These are phyloP conservation scores for Hypoxylon cercidicola DNA, from an alignment of 495 filamentous ascomycete genomes.

Conservation along the genomic window DNA sequence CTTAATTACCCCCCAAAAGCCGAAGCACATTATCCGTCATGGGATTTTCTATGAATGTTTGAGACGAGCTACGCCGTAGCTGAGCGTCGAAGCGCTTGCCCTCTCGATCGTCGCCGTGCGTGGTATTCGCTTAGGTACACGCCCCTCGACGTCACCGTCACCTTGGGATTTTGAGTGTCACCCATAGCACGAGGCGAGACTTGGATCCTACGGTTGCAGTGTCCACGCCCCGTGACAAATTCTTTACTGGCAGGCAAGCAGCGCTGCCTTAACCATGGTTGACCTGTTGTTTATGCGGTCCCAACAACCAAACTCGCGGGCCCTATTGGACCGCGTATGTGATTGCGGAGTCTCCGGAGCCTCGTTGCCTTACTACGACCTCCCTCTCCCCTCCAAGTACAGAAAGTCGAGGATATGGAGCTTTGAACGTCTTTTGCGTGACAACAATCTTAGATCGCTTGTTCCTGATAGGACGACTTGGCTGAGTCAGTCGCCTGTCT, in stretches of 20 bases:
- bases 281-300: neutral
- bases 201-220: slow-evolving; percentile 15
- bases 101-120: too few relatives aligned
- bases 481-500: too few relatives aligned
- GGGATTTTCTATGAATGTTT: neutral
- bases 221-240: slow-evolving; percentile 4
- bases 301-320: slow-evolving; percentile 13
- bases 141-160: slow-evolving; percentile 11
- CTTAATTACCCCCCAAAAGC: too few relatives aligned
- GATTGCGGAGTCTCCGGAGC: slow-evolving; percentile 28
- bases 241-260: neutral
- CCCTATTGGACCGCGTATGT: slow-evolving; percentile 14
- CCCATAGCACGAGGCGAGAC: slow-evolving; percentile 24
- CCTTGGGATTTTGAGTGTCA: slow-evolving; percentile 2
- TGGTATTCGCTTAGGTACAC: slow-evolving; percentile 6
- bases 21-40: too few relatives aligned
- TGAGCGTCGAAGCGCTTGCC: slow-evolving; percentile 1
- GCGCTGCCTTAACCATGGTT: too few relatives aligned
- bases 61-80: neutral
- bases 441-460: too few relatives aligned
- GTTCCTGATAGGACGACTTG: too few relatives aligned
- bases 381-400: neutral
- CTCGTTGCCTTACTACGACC: slow-evolving; percentile 9
- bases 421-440: too few relatives aligned
- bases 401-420: too few relatives aligned